Evolutionary conservation across 139 green algal genomes (phyloP), one percentile per base, ranked within the genome.

Genomic region (Tetradesmus obliquus): DNA sequence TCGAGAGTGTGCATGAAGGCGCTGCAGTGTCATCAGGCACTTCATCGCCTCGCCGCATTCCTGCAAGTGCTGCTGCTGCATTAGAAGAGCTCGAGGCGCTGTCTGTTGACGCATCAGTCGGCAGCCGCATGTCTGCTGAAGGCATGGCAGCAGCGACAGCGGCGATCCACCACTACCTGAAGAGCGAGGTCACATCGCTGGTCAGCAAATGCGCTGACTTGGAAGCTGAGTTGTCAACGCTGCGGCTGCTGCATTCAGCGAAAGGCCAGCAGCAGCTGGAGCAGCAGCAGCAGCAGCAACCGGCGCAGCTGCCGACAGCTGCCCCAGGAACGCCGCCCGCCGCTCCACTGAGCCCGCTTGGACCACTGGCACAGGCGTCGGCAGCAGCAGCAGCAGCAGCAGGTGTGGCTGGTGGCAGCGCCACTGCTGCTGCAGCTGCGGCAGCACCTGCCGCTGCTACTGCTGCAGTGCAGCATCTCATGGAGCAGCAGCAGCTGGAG

Each of bases 401-500:
- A 82, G 85, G 57, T 24, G 22, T 53, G 10, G 19, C 32, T 17
- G 69, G 57, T 8, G n/a, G 66, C 66, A 82, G 85, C 62, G 72
- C 53, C 3, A 51, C 24, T 5, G 76, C 76, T 55, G 76, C 76
- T 55, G 76, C 76, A 55, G 62, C 60, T 72, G 20, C 82, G 51
- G 54, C 82, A 87, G 82, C n/a, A 3, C 54, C 82, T 55, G 82
- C 20, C 51, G 54, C n/a, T 79, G 84, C 84, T 54, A 62, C 86
- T 22, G 71, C 13, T 7, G 69, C 86, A 53, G 76, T 90, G 15
- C 86, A 90, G 86, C 69, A 83, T 71, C 71, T 90, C 3, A 83
- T 90, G 69, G 71, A 71, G 60, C 86, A 90, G 86, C 86, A 90
- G 86, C 86, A 90, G 86, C 86, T 81, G n/a, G 86, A 90, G 53